Conservation (phyloP, 1,139 yeast genomes). For the Hansenula sp. region DNA sequence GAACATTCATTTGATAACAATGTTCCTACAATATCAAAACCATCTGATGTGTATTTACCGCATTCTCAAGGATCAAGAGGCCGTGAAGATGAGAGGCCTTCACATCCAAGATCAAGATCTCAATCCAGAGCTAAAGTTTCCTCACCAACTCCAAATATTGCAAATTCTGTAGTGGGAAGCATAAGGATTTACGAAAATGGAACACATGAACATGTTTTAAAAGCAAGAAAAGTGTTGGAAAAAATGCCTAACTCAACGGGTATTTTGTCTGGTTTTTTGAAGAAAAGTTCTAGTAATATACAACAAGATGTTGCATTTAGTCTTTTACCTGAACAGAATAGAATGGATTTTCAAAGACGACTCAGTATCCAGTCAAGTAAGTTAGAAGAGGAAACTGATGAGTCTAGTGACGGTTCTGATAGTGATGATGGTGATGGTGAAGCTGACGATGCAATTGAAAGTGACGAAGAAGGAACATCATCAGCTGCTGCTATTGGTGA, state of each 20-base stretch:
- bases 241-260: constrained; percentile 24
- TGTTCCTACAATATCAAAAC: not conserved
- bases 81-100: not conserved
- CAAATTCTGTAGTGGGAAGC: constrained; percentile 26
- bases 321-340: constrained; percentile 33
- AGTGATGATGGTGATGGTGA: constrained; percentile 20
- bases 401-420: constrained; percentile 2
- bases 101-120: constrained; percentile 1
- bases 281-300: constrained; percentile 21
- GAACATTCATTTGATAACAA: not conserved
- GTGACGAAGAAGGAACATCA: constrained; percentile 15
- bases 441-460: constrained; percentile 23
- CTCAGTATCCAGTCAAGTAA: constrained; percentile 30
- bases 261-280: constrained; percentile 21
- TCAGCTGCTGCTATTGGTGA: constrained; percentile 53
- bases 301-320: constrained; percentile 31
- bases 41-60: not conserved
- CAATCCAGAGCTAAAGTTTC: not conserved
- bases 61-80: not conserved
- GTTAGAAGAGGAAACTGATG: constrained; percentile 11
- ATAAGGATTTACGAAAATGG: constrained; percentile 29
- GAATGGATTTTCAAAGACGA: constrained; percentile 31
- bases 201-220: constrained; percentile 31
- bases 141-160: constrained; percentile 5
- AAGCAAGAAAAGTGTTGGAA: constrained; percentile 25